phyloP scores from a whole-genome alignment of 2,329 filamentous ascomycete genomes.

The Cordyceps tenuipes region DNA sequence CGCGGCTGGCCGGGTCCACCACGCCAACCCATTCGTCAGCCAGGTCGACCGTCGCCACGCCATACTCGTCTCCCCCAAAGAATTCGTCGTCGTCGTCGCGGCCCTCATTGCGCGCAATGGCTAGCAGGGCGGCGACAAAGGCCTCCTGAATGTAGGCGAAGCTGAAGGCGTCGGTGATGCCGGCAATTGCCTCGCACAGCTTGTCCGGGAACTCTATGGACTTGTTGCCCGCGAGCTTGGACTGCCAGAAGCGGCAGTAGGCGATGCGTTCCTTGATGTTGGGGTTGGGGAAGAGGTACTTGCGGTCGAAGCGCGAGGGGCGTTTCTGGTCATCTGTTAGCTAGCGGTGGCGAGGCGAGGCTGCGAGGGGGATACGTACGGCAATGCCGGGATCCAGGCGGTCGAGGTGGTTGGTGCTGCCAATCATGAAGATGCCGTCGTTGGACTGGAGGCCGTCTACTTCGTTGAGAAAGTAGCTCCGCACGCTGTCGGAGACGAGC shows the following conservation, averaged over 20 bases:
- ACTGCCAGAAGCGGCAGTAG: conserved; percentile 57
- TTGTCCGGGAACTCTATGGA: conserved; percentile 52
- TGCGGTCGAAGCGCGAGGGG: conserved; percentile 58
- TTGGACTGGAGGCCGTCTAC: conserved; percentile 62
- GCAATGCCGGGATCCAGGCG: conserved; percentile 57
- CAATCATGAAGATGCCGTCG: conserved; percentile 63
- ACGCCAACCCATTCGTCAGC: conserved; percentile 32
- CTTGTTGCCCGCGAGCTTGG: conserved; percentile 46
- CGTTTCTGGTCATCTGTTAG: conserved; percentile 38
- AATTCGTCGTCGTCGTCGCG: conserved; percentile 12
- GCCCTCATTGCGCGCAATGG: conserved; percentile 38
- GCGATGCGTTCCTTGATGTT: conserved; percentile 42
- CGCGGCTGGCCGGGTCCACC: conserved; percentile 18
- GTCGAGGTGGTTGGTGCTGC: conserved; percentile 58
- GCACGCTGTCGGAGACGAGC: conserved; percentile 50
- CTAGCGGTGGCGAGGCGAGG: background rate
- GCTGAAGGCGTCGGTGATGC: conserved; percentile 55
- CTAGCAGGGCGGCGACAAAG: conserved; percentile 54
- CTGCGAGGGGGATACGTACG: conserved; percentile 22
- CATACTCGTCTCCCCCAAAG: conserved; percentile 19
- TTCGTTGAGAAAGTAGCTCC: conserved; percentile 65
- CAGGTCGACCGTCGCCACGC: conserved; percentile 20
- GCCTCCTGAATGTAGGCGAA: conserved; percentile 65
- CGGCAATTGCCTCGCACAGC: conserved; percentile 50
- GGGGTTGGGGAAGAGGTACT: conserved; percentile 56